A percentile compares a stretch with the other conserved stretches of the same genome.
These are phyloP conservation scores for Xanthoconium purpureum DNA, from an alignment of 768 basidiomycete genomes.

Conservation along the genomic window DNA sequence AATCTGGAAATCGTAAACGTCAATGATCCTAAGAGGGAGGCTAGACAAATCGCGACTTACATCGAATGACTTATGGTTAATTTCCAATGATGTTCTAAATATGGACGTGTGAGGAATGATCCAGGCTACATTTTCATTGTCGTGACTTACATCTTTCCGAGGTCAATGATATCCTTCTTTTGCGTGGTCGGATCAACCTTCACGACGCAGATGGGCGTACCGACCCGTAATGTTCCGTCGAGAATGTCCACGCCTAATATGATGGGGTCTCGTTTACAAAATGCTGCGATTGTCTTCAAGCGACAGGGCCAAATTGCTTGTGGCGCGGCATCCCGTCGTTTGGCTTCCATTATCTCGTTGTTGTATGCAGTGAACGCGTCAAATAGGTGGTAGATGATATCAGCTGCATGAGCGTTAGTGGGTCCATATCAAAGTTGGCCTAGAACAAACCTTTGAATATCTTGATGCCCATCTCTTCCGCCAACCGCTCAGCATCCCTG, in stretches of 20 bases:
- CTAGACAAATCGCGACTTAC: slow-evolving; percentile 37
- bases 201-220: slow-evolving; percentile 94
- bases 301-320: slow-evolving; percentile 97
- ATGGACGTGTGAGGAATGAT: slow-evolving; percentile 1
- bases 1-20: slow-evolving; percentile 44
- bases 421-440: neutral
- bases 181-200: slow-evolving; percentile 84
- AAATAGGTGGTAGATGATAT: slow-evolving; percentile 98
- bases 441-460: slow-evolving; percentile 83
- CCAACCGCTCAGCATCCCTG: slow-evolving; percentile 86
- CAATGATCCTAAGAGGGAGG: neutral
- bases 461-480: slow-evolving; percentile 91
- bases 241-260: slow-evolving; percentile 96
- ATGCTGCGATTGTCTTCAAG: slow-evolving; percentile 88
- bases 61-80: slow-evolving; percentile 90
- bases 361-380: slow-evolving; percentile 96
- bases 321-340: slow-evolving; percentile 85
- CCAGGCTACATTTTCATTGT: neutral
- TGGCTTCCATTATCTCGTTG: slow-evolving; percentile 87
- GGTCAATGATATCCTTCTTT: slow-evolving; percentile 86
- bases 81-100: slow-evolving; percentile 87
- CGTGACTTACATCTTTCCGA: slow-evolving; percentile 85
- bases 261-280: slow-evolving; percentile 96
- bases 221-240: slow-evolving; percentile 85
- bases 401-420: slow-evolving; percentile 52